phyloP scores from a whole-genome alignment of 2,329 filamentous ascomycete species.

The Cadophora luteo-olivacea region DNA sequence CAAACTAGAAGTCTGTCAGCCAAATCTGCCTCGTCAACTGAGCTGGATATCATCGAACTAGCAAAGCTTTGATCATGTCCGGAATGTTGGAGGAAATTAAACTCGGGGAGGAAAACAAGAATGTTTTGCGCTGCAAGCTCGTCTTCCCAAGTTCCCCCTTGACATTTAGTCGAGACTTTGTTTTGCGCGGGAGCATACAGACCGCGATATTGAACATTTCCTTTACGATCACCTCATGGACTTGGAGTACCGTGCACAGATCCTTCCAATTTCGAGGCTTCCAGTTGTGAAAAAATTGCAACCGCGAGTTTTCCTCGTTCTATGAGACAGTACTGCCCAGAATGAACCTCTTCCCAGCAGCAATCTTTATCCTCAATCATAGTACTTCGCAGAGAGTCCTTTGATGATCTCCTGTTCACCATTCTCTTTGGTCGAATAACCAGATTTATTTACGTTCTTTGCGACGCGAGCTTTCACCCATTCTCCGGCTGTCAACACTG shows the following conservation, averaged over 20 bases:
- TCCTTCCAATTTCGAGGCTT: too few relatives aligned
- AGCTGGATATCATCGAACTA: neutral
- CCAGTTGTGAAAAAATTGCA: too few relatives aligned
- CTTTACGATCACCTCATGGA: too few relatives aligned
- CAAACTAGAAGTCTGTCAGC: neutral
- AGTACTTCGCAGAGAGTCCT: slow-evolving; percentile 23
- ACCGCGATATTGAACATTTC: too few relatives aligned
- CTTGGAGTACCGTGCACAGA: too few relatives aligned
- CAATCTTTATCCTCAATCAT: slow-evolving; percentile 23
- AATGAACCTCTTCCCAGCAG: too few relatives aligned
- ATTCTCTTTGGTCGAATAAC: slow-evolving; percentile 8
- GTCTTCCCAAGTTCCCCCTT: neutral
- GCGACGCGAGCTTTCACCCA: slow-evolving; percentile 26
- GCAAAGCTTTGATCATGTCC: neutral
- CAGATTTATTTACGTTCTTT: slow-evolving; percentile 24
- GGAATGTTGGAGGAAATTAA: neutral
- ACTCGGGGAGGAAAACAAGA: neutral
- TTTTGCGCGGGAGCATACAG: neutral
- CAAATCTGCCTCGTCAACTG: slow-evolving; percentile 8
- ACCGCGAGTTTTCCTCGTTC: too few relatives aligned
- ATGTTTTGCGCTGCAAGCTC: neutral
- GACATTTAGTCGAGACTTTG: slow-evolving; percentile 2
- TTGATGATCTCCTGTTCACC: slow-evolving; percentile 25
- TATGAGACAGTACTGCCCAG: too few relatives aligned
- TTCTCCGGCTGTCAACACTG: slow-evolving; percentile 22